Percentiles rank a stretch among this genome's conserved stretches.
Conservation (phyloP, 108 stramenopile genomes). For the Skeletonema costatum region DNA sequence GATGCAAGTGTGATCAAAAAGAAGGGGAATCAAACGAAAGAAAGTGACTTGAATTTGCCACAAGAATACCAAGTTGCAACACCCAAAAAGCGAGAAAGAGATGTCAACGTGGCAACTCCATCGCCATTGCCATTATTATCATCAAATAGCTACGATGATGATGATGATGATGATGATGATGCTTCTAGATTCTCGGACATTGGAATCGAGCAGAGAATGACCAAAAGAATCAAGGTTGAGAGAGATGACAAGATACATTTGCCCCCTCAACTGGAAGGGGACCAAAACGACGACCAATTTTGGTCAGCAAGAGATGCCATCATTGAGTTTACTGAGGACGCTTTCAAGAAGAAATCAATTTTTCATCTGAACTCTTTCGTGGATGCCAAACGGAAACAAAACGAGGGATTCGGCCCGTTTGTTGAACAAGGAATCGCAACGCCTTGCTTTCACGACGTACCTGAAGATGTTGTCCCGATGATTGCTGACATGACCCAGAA, state of each 20-base stretch:
- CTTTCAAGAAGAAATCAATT: not conserved
- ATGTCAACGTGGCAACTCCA: not conserved
- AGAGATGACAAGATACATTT: not conserved
- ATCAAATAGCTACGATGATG: not conserved
- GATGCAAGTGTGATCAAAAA: not conserved
- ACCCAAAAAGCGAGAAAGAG: not conserved
- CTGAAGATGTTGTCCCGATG: not conserved
- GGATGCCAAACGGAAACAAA: not conserved
- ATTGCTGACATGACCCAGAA: conserved; percentile 6
- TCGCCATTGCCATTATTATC: not conserved
- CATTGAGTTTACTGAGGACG: conserved; percentile 4
- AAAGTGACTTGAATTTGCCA: conserved; percentile 6
- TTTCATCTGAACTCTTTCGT: not conserved
- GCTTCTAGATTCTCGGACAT: not conserved
- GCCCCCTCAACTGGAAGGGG: not conserved
- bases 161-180: not conserved
- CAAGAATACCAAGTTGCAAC: not conserved
- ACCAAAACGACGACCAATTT: not conserved
- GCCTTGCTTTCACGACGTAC: not conserved
- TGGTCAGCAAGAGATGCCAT: not conserved
- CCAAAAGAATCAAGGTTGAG: not conserved
- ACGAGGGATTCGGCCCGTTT: not conserved
- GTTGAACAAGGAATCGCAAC: conserved; percentile 4
- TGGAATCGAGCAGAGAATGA: not conserved
- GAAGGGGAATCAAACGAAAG: not conserved